Evolutionary conservation across 257 asterid species (phyloP).

Genomic region (Solanum phureja): DNA sequence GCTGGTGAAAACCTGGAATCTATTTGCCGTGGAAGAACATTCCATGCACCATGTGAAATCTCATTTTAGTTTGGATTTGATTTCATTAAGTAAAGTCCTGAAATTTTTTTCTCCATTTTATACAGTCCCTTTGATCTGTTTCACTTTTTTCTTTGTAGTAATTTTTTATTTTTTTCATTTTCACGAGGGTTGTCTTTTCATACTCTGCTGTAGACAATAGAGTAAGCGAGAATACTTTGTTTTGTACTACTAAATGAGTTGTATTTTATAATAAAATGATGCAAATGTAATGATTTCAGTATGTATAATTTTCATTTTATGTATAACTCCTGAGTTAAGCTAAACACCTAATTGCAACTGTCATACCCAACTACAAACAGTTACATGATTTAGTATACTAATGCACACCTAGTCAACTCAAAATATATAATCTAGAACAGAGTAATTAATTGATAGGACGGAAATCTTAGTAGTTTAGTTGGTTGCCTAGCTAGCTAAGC

Average conservation of each 20-base stretch:
- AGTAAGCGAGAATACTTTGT: not conserved
- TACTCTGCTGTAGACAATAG: not conserved
- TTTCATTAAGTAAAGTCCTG: not conserved
- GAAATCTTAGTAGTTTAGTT: not conserved
- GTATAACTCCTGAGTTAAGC: not conserved
- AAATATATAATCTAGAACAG: not conserved
- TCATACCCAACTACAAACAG: not conserved
- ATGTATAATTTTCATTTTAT: not conserved
- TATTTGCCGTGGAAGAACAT: constrained; percentile 86
- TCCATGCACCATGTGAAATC: constrained; percentile 96
- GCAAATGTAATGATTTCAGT: not conserved
- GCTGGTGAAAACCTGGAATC: constrained; percentile 94
- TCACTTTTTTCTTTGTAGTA: not conserved
- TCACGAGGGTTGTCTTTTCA: not conserved
- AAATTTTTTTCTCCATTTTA: not conserved
- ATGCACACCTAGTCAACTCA: not conserved
- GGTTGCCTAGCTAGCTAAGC: not conserved
- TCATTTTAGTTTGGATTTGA: constrained; percentile 33
- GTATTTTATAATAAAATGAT: not conserved
- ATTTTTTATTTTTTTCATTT: not conserved
- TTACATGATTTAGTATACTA: not conserved
- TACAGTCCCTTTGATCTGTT: not conserved
- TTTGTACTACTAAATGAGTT: not conserved
- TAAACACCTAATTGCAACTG: not conserved
- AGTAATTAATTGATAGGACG: too few relatives aligned